A percentile compares a stretch with the other conserved stretches of the same genome.
Evolutionary conservation across 1,139 yeast genomes (phyloP).

Genomic region (Saccharomyces hybrid): DNA sequence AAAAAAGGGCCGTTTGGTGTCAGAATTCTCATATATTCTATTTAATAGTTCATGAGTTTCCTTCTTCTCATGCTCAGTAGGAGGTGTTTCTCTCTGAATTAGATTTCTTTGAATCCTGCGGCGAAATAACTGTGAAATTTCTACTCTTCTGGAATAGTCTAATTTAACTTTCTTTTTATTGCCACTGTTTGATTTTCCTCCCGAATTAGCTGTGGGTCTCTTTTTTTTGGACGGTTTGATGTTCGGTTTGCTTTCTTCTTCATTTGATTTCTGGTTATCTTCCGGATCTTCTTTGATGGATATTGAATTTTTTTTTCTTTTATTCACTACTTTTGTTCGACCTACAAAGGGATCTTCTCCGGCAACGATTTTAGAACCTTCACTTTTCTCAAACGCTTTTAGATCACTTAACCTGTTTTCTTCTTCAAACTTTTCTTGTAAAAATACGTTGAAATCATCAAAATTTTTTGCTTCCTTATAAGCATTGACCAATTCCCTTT

Average conservation of each 20-base stretch:
- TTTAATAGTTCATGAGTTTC: constrained; percentile 26
- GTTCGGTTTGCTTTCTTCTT: neutral
- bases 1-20: constrained; percentile 26
- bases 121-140: constrained; percentile 26
- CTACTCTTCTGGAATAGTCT: constrained; percentile 23
- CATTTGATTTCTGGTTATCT: neutral
- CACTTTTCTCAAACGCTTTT: constrained; percentile 11
- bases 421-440: constrained; percentile 20
- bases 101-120: constrained; percentile 28
- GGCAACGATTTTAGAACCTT: constrained; percentile 12
- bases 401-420: constrained; percentile 24
- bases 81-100: constrained; percentile 28
- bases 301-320: constrained; percentile 2
- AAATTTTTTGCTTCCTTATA: constrained; percentile 26
- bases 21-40: constrained; percentile 23
- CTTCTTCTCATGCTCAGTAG: constrained; percentile 19
- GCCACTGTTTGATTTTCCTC: too few relatives aligned
- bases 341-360: constrained; percentile 28
- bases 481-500: constrained; percentile 24
- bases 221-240: neutral
- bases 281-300: neutral
- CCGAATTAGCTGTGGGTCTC: neutral
- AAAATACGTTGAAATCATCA: constrained; percentile 20
- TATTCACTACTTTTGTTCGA: constrained; percentile 4
- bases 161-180: constrained; percentile 15